Conservation (phyloP, 2,329 filamentous ascomycete genomes). For the Cadophora sp. region DNA sequence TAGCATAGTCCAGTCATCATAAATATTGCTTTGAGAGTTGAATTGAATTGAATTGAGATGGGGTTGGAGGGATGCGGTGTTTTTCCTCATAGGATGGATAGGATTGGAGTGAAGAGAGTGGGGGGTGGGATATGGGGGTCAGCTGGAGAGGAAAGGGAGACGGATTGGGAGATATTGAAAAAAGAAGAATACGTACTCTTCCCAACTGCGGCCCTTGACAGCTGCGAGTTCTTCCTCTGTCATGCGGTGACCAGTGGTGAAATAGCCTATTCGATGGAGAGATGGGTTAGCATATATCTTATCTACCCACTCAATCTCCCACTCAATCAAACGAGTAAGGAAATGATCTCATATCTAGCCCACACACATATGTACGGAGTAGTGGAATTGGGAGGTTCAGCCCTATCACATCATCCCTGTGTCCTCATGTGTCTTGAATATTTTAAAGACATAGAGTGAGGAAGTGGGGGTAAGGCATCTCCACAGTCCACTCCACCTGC, state of each 20-base stretch:
- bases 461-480: not conserved
- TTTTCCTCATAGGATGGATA: not conserved
- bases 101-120: not conserved
- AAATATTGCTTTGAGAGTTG: not conserved
- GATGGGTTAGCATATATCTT: not conserved
- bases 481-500: not conserved
- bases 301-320: not conserved
- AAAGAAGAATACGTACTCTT: slow-evolving; percentile 63
- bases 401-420: slow-evolving; percentile 35
- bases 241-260: slow-evolving; percentile 90
- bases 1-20: not conserved
- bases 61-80: not conserved
- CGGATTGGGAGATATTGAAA: not conserved
- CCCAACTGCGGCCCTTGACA: slow-evolving; percentile 91
- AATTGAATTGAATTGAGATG: too few species aligned
- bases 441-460: not conserved
- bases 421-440: not conserved
- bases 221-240: slow-evolving; percentile 84
- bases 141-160: not conserved
- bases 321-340: too few species aligned
- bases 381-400: slow-evolving; percentile 39
- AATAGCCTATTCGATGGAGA: slow-evolving; percentile 61
- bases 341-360: too few species aligned
- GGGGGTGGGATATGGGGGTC: not conserved
- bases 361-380: too few species aligned